phyloP scores from a whole-genome alignment of 2,329 filamentous ascomycete genomes.

The Phialophora expanda region DNA sequence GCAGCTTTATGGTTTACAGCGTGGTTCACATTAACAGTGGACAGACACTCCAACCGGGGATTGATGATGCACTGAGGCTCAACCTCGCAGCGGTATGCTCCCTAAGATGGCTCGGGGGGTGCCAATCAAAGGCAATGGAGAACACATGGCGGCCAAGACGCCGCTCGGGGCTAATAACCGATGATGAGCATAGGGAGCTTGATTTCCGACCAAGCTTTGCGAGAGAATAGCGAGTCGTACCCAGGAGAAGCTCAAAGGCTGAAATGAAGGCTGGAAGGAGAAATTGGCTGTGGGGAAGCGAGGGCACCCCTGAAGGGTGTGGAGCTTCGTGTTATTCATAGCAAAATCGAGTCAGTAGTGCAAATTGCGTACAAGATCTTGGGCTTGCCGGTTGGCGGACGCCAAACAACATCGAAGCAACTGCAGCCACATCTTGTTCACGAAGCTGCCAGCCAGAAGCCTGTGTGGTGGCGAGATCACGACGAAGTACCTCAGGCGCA shows the following conservation, averaged over 20 bases:
- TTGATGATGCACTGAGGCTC: not conserved
- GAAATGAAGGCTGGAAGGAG: not conserved
- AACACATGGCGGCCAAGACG: not conserved
- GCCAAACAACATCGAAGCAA: not conserved
- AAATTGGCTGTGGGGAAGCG: conserved; percentile 15
- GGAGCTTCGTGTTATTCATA: not conserved
- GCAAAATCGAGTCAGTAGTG: not conserved
- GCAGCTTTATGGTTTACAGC: too few species aligned
- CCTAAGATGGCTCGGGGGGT: not conserved
- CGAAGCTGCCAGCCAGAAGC: not conserved
- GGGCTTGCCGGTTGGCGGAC: not conserved
- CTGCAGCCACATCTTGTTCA: not conserved
- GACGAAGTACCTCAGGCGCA: not conserved
- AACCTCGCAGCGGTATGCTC: not conserved
- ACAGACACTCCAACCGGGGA: not conserved
- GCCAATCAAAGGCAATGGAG: not conserved
- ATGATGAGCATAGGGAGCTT: not conserved
- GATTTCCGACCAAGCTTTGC: not conserved
- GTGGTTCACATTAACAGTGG: too few species aligned
- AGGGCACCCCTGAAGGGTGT: not conserved
- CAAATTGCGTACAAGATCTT: not conserved
- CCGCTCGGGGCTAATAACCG: not conserved
- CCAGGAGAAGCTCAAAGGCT: not conserved
- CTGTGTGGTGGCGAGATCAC: not conserved
- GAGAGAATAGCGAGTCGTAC: not conserved